phyloP scores from a whole-genome alignment of 2,329 filamentous ascomycete species.

The Fusarium sp. region DNA sequence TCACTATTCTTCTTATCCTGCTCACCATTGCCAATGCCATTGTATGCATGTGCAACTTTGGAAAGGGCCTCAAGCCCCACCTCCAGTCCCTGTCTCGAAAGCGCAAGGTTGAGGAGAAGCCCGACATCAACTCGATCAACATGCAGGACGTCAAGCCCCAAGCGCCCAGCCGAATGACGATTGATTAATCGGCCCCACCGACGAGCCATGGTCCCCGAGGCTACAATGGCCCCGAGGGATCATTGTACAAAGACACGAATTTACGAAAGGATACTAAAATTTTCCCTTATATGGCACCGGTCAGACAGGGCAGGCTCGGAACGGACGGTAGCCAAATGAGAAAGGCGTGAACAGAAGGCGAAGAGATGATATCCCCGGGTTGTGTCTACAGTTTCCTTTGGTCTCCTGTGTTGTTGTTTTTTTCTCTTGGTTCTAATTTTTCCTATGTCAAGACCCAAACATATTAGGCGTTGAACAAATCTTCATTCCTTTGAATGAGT shows the following conservation, averaged over 20 bases:
- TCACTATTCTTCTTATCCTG: constrained; percentile 90
- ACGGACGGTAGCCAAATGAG: constrained; percentile 42
- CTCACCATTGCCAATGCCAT: constrained; percentile 89
- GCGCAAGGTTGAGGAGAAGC: constrained; percentile 64
- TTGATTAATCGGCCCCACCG: constrained; percentile 60
- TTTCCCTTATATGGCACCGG: constrained; percentile 42
- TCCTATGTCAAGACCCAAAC: constrained; percentile 36
- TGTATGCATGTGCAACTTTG: constrained; percentile 91
- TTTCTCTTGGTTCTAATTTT: constrained; percentile 34
- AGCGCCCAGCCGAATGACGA: constrained; percentile 70
- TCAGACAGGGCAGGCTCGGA: constrained; percentile 47
- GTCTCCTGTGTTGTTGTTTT: constrained; percentile 21
- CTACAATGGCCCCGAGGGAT: constrained; percentile 9
- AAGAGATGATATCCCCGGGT: constrained; percentile 46
- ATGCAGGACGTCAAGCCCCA: constrained; percentile 68
- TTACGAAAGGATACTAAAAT: constrained; percentile 48
- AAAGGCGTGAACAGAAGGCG: constrained; percentile 45
- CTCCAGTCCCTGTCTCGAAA: constrained; percentile 67
- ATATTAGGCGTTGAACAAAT: constrained; percentile 43
- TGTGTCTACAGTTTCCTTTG: constrained; percentile 41
- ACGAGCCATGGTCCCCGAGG: constrained; percentile 19
- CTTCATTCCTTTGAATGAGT: constrained; percentile 39
- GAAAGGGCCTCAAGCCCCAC: constrained; percentile 88
- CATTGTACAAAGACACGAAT: constrained; percentile 54
- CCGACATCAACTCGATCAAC: constrained; percentile 67